Evolutionary conservation across 2,329 filamentous ascomycete species (phyloP), one percentile per base, ranked within the genome.

Genomic region (Apiospora arundinis): DNA sequence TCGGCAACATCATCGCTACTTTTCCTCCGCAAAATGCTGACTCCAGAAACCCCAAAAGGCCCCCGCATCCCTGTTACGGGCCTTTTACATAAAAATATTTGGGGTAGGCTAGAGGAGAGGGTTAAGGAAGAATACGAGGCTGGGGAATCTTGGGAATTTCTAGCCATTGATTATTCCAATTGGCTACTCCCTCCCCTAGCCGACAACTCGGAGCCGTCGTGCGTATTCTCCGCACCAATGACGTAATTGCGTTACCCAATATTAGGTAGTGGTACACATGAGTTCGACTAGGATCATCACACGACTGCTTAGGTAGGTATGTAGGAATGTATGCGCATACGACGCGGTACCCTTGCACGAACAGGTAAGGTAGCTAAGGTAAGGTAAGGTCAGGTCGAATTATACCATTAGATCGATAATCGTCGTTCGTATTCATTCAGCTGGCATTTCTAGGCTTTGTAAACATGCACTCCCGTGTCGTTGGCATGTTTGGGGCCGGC

Each of bases 391-490:
- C n/a, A n/a, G n/a, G n/a, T n/a, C n/a, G n/a, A n/a, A n/a, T n/a
- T n/a, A n/a, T 32, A 32, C 32, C 3, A 14, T 37, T 21, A n/a
- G 21, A 48, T 23, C 7, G n/a, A 48, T 49, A n/a, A 11, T 11
- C 6, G 16, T 16, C 16, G 12, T 12, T 45, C 16, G 5, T 18
- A 16, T 45, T 45, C 42, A 16, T 45, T 16, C 42, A 16, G 42
- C 42, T 45, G 12, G 42, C 42, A 45, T 45, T 23, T 67, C 65
- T 67, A 67, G 14, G 16, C 66, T 40, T 69, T 69, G 67, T 69
- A 69, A 40, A 69, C 32, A 63, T 63, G 56, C 4, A 63, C 45
- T 11, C 67, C 67, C n/a, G 67, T 44, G 28, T 40, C 46, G 32
- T 42, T 49, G 25, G 67, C 46, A 49, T 49, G 18, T 7, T 44